Conservation (phyloP, 2,329 filamentous ascomycete genomes). For the Byssoonygena ceratinophila region DNA sequence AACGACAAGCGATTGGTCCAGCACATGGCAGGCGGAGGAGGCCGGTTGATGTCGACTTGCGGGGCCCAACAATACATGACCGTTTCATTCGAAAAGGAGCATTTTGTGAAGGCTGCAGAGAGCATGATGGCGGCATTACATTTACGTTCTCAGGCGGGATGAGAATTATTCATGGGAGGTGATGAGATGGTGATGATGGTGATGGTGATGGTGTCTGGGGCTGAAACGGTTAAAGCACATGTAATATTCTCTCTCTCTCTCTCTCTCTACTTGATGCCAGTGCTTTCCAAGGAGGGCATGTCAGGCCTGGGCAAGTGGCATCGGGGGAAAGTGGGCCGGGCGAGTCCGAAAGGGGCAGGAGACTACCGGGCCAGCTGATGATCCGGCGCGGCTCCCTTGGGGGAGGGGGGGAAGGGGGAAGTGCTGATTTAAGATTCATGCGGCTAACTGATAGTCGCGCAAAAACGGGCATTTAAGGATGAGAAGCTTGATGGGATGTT, state of each 20-base stretch:
- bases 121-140: not conserved
- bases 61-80: not conserved
- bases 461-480: not conserved
- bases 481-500: too few species aligned
- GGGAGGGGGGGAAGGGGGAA: too few species aligned
- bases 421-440: not conserved
- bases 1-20: not conserved
- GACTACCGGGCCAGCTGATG: not conserved
- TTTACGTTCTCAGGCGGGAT: not conserved
- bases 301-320: not conserved
- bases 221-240: not conserved
- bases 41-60: not conserved
- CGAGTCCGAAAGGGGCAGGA: constrained; percentile 1
- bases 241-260: not conserved
- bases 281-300: not conserved
- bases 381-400: not conserved
- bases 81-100: not conserved
- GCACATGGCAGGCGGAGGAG: not conserved
- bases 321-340: not conserved
- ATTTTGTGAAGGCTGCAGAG: not conserved
- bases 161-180: not conserved
- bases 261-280: not conserved
- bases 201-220: too few species aligned
- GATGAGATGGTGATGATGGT: too few species aligned
- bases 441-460: constrained; percentile 5